Evolutionary conservation across 495 filamentous ascomycete genomes (phyloP).

Genomic region (Penicillium alfredii): DNA sequence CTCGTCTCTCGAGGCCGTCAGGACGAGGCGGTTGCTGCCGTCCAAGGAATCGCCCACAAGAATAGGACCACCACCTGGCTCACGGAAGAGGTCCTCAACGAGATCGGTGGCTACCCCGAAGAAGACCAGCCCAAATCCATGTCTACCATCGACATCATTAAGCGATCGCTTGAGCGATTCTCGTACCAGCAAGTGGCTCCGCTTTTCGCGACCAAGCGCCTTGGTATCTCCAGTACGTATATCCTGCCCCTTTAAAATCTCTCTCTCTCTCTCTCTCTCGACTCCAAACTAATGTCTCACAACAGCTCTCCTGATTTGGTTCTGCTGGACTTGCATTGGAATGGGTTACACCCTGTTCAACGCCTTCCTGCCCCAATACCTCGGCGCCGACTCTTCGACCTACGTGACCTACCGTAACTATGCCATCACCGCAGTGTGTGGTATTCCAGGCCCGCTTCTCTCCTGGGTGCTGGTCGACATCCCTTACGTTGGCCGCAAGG

Average conservation of each 20-base stretch:
- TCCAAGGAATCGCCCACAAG: conserved; percentile 48
- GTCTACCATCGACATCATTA: conserved; percentile 36
- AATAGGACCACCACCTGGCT: conserved; percentile 44
- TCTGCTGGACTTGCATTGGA: conserved; percentile 45
- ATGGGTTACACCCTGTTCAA: conserved; percentile 49
- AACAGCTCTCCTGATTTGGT: conserved; percentile 35
- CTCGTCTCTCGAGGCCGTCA: conserved; percentile 60
- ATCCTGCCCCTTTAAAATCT: too few relatives aligned
- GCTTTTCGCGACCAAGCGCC: conserved; percentile 40
- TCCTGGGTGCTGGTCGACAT: conserved; percentile 44
- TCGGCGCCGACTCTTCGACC: conserved; percentile 26
- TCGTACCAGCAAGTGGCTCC: conserved; percentile 41
- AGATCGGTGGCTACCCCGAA: conserved; percentile 38
- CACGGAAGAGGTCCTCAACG: conserved; percentile 40
- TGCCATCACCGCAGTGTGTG: conserved; percentile 46
- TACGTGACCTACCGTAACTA: conserved; percentile 50
- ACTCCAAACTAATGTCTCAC: not conserved
- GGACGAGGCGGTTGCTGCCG: conserved; percentile 56
- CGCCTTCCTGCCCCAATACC: conserved; percentile 48
- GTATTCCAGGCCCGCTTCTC: conserved; percentile 48
- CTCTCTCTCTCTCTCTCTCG: not conserved
- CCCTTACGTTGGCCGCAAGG: conserved; percentile 47
- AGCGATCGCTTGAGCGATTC: conserved; percentile 42
- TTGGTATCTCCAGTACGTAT: conserved; percentile 34
- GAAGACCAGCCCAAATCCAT: conserved; percentile 24